Evolutionary conservation across 768 basidiomycete species (phyloP).

Genomic region (Russula foetens): DNA sequence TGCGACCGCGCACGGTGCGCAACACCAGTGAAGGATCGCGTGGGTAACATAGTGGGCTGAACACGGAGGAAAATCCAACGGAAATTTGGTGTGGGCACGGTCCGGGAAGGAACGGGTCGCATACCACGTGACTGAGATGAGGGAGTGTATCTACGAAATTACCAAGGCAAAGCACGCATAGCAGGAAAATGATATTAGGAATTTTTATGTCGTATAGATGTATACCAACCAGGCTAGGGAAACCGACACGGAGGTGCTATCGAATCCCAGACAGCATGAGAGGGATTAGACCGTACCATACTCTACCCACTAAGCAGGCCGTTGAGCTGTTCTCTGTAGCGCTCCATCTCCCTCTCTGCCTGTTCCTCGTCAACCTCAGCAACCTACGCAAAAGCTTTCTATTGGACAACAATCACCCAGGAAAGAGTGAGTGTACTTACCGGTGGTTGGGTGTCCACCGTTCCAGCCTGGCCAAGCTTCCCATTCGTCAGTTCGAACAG

Average conservation of each 20-base stretch:
- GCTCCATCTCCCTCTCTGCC: constrained; percentile 81
- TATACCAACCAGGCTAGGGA: not conserved
- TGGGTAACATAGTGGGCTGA: constrained; percentile 45
- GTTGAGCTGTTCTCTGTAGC: constrained; percentile 83
- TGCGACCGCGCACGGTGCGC: constrained; percentile 44
- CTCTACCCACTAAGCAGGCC: constrained; percentile 65
- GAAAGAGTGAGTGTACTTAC: constrained; percentile 38
- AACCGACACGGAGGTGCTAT: not conserved
- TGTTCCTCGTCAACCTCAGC: constrained; percentile 72
- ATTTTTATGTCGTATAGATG: not conserved
- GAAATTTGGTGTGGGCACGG: not conserved
- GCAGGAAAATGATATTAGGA: not conserved
- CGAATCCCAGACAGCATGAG: not conserved
- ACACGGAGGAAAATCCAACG: constrained; percentile 21
- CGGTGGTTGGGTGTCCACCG: constrained; percentile 63
- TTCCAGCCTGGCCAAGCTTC: constrained; percentile 81
- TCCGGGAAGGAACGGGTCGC: not conserved
- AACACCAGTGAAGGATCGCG: constrained; percentile 47
- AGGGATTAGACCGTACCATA: not conserved
- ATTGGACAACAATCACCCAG: not conserved
- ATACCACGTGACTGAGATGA: not conserved
- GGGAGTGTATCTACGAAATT: no score
- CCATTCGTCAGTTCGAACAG: constrained; percentile 93
- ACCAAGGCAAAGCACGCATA: no score
- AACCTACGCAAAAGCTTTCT: constrained; percentile 31